Conservation (phyloP, 805 yeast genomes). For the Nakazawaea peltata region DNA sequence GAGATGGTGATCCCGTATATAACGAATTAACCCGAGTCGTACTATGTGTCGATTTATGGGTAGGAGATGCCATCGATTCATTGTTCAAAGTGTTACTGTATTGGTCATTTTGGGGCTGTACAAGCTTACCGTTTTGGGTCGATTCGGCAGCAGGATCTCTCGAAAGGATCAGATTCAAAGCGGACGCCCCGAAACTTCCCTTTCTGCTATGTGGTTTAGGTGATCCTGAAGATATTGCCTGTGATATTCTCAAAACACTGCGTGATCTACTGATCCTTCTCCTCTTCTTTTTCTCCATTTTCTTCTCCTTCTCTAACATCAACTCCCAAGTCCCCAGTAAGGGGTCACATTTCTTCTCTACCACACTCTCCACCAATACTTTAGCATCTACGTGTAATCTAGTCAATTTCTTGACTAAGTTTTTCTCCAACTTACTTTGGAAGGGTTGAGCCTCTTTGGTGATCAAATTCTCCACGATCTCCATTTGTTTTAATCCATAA, state of each 20-base stretch:
- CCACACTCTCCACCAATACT: constrained; percentile 47
- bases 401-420: constrained; percentile 49
- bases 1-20: too few species aligned
- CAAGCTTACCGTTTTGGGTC: not conserved
- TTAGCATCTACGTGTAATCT: constrained; percentile 60
- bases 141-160: not conserved
- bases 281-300: constrained; percentile 13
- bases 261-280: constrained; percentile 6
- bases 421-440: constrained; percentile 53
- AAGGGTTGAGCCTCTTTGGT: constrained; percentile 35
- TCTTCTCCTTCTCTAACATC: constrained; percentile 44
- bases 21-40: constrained; percentile 6
- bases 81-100: constrained; percentile 8
- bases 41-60: constrained; percentile 6
- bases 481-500: constrained; percentile 33
- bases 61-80: constrained; percentile 1
- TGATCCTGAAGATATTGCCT: constrained; percentile 3
- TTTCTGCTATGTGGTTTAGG: constrained; percentile 7
- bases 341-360: constrained; percentile 56
- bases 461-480: constrained; percentile 27
- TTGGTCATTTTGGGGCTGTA: not conserved
- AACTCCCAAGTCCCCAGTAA: constrained; percentile 72
- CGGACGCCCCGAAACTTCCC: constrained; percentile 1
- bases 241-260: constrained; percentile 9
- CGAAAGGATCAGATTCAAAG: constrained; percentile 1